Evolutionary conservation across 148 eudicot genomes (phyloP), one percentile per base, ranked within the genome.

Genomic region (Beta vulgaris): DNA sequence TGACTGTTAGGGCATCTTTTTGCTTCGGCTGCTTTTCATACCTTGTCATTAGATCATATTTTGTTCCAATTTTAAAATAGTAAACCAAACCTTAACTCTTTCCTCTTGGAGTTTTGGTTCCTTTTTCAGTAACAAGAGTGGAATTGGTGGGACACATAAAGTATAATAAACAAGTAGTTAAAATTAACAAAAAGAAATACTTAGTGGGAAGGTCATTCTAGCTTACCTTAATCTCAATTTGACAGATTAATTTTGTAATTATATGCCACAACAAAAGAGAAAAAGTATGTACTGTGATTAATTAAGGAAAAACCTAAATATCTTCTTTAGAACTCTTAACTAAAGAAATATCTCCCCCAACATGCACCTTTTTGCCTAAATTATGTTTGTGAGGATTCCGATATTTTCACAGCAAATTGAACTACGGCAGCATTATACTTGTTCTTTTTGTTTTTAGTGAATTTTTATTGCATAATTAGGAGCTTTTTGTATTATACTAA

Each of bases 81-180:
- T 18, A 34, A 0, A 49, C 69, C 69, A 70, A 61, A 69, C 67
- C 68, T 34, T 18, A 51, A 63, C 74, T 59, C 65, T 37, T 70
- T 60, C 48, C 69, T 48, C 61, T 71, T 77, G 69, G 51, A 77
- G 34, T 3, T 77, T 48, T 60, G 32, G 57, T 44, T 28, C 37
- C 43, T 25, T 25, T 35, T 34, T 0, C 2, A 42, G 34, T 42
- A 5, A 13, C 36, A 40, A 68, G 39, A 46, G 53, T 32, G 3
- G 46, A 15, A 34, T 44, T 44, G 0, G 36, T 43, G 28, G 25
- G 10, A 54, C 59, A n/a, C 0, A 3, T 25, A 42, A 11, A 68
- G 42, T 3, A 3, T 3, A 39, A 39, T 39, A 39, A 39, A 39
- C 10, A 70, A 36, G n/a, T n/a, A 12, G 3, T 15, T 49, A 25